Evolutionary conservation across 495 filamentous ascomycete genomes (phyloP).

Genomic region (Bathelium albidoporum): DNA sequence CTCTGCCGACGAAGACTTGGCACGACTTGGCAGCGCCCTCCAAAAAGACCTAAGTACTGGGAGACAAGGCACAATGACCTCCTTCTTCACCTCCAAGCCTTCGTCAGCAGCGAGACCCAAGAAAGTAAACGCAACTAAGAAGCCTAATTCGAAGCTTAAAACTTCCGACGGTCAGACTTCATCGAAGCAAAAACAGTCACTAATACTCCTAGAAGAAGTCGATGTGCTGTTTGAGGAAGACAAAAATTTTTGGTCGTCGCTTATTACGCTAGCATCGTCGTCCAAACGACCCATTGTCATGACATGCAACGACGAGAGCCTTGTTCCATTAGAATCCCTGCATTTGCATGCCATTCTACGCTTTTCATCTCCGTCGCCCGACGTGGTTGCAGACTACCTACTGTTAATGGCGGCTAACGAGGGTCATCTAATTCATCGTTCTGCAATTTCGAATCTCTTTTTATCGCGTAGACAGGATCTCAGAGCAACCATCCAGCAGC

Average conservation of each 20-base stretch:
- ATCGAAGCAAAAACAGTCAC: conserved; percentile 74
- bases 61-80: conserved; percentile 65
- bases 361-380: conserved; percentile 55
- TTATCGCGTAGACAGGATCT: conserved; percentile 57
- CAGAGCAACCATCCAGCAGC: conserved; percentile 69
- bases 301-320: conserved; percentile 82
- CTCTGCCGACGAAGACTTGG: conserved; percentile 24
- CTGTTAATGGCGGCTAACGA: conserved; percentile 79
- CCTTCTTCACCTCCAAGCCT: conserved; percentile 58
- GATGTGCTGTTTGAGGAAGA: conserved; percentile 93
- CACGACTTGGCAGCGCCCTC: conserved; percentile 15
- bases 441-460: conserved; percentile 60
- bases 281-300: conserved; percentile 88
- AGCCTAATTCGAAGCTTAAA: conserved; percentile 11
- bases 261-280: conserved; percentile 62
- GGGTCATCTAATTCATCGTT: conserved; percentile 67
- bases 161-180: conserved; percentile 12
- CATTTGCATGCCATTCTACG: conserved; percentile 78
- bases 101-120: conserved; percentile 16
- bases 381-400: conserved; percentile 68
- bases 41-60: conserved; percentile 49
- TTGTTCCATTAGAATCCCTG: conserved; percentile 60
- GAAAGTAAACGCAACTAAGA: conserved; percentile 9
- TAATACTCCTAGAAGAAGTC: conserved; percentile 91
- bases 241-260: conserved; percentile 82